These are phyloP conservation scores for Adiantum capillusveneris DNA, from an alignment of 75 land plant species.

Conservation along the genomic window DNA sequence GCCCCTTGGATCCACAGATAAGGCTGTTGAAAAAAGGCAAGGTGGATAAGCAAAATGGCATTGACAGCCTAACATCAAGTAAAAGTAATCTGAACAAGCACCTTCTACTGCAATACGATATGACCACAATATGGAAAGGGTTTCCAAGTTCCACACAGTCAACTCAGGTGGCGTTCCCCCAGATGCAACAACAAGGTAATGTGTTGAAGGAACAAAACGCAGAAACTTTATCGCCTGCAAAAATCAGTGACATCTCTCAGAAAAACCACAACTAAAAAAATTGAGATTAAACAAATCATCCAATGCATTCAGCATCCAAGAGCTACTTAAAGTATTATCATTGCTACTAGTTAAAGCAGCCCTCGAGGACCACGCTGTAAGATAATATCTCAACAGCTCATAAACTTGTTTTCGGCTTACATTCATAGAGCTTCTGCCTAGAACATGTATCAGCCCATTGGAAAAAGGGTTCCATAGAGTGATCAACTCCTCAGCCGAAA, in stretches of 20 bases:
- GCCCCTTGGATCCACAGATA: conserved; percentile 20
- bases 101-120: conserved; percentile 64
- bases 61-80: background rate
- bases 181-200: conserved; percentile 63
- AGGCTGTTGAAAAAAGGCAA: background rate
- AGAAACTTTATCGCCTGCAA: conserved; percentile 47
- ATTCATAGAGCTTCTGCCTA: background rate
- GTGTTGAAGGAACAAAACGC: conserved; percentile 57
- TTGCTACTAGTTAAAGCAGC: too few relatives aligned
- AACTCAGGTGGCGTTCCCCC: conserved; percentile 42
- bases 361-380: too few relatives aligned
- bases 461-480: conserved; percentile 31
- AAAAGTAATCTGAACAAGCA: conserved; percentile 2
- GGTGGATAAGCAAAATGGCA: background rate
- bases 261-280: too few relatives aligned
- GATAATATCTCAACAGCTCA: too few relatives aligned
- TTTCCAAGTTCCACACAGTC: conserved; percentile 69
- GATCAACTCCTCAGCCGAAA: conserved; percentile 25
- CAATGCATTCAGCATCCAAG: too few relatives aligned
- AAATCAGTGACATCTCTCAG: too few relatives aligned
- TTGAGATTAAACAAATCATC: too few relatives aligned
- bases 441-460: conserved; percentile 7
- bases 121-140: conserved; percentile 62
- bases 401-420: background rate
- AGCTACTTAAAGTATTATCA: too few relatives aligned